Conservation (phyloP, 176 grass and related monocot genomes). For the Hsuehochloa calcarea region DNA sequence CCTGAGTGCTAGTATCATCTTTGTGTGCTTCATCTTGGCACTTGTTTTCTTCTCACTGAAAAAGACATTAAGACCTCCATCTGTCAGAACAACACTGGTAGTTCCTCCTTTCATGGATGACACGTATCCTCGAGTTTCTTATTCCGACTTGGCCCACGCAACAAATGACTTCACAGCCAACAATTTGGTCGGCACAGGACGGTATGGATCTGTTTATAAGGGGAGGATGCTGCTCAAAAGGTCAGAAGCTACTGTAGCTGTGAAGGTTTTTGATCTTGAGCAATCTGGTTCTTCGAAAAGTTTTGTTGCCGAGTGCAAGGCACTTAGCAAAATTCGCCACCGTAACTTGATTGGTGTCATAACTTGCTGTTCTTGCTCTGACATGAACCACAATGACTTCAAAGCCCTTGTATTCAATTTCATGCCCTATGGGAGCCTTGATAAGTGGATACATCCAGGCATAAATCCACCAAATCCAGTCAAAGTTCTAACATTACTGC, state of each 20-base stretch:
- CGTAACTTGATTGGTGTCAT: constrained; percentile 45
- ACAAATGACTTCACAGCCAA: constrained; percentile 31
- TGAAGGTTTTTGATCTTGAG: constrained; percentile 48
- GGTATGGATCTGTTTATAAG: constrained; percentile 47
- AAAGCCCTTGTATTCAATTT: constrained; percentile 53
- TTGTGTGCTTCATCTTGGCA: neutral
- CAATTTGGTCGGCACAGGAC: constrained; percentile 43
- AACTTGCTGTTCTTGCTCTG: constrained; percentile 37
- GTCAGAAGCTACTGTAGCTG: constrained; percentile 10
- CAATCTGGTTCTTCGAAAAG: constrained; percentile 33
- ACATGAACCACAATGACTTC: constrained; percentile 39
- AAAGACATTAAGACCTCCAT: neutral
- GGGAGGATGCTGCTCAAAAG: constrained; percentile 3
- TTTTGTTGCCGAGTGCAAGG: constrained; percentile 45
- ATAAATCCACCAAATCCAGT: neutral
- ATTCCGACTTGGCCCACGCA: constrained; percentile 36
- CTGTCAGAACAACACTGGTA: neutral
- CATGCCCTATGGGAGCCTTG: constrained; percentile 48
- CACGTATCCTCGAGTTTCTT: constrained; percentile 25
- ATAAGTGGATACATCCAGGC: constrained; percentile 31
- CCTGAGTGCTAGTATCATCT: neutral
- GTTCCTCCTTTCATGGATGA: neutral
- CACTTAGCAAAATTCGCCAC: constrained; percentile 46
- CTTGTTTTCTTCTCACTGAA: neutral
- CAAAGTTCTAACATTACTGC: neutral